These are phyloP conservation scores for Cyamopsis tetragonoloba DNA, from an alignment of 306 rosid genomes.

Conservation along the genomic window DNA sequence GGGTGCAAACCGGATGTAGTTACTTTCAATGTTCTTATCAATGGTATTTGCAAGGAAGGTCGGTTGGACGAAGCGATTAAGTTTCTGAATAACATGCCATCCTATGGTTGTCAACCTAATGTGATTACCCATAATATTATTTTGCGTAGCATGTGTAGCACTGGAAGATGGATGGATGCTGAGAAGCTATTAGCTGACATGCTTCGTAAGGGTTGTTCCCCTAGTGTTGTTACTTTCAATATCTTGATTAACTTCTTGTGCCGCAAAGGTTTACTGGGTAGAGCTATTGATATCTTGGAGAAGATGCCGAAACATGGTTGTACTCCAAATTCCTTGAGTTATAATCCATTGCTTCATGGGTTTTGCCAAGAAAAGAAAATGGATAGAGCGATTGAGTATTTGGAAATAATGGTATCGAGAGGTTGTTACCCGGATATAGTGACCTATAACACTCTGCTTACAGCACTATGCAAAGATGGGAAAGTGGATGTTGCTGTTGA, in stretches of 20 bases:
- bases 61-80: slow-evolving; percentile 78
- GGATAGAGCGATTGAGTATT: slow-evolving; percentile 78
- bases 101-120: slow-evolving; percentile 73
- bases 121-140: slow-evolving; percentile 78
- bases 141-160: slow-evolving; percentile 89
- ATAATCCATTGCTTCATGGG: slow-evolving; percentile 94
- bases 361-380: slow-evolving; percentile 85
- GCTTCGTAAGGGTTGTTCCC: slow-evolving; percentile 85
- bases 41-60: slow-evolving; percentile 92
- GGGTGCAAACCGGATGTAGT: slow-evolving; percentile 94
- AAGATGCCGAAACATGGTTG: slow-evolving; percentile 89
- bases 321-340: slow-evolving; percentile 86
- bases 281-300: slow-evolving; percentile 85
- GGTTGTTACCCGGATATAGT: slow-evolving; percentile 97
- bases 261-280: slow-evolving; percentile 72
- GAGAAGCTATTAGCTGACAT: slow-evolving; percentile 71
- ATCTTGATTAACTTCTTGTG: slow-evolving; percentile 91
- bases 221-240: slow-evolving; percentile 96
- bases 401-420: slow-evolving; percentile 81
- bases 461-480: slow-evolving; percentile 90
- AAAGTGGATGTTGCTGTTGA: slow-evolving; percentile 88
- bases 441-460: slow-evolving; percentile 85
- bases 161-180: slow-evolving; percentile 94
- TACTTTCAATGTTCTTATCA: slow-evolving; percentile 83
- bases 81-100: slow-evolving; percentile 55